Conservation (phyloP, 192 early-diverging fungal genomes). For the Rhizophagus clarus region DNA sequence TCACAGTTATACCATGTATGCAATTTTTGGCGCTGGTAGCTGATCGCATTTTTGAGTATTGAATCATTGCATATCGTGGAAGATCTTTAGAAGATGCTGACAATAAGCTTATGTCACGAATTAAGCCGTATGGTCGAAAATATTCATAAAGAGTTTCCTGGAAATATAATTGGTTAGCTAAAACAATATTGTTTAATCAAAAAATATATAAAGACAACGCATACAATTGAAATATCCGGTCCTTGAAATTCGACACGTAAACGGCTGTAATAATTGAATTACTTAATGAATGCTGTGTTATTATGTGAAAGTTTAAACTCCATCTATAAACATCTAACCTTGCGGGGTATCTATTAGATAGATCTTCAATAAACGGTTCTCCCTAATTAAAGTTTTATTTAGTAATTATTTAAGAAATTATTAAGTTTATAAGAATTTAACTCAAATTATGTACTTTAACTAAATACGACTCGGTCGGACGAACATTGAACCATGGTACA, state of each 20-base stretch:
- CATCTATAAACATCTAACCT: neutral
- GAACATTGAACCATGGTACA: conserved; percentile 70
- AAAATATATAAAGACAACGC: conserved; percentile 10
- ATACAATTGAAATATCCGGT: conserved; percentile 59
- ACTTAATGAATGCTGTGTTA: conserved; percentile 3
- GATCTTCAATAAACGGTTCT: conserved; percentile 73
- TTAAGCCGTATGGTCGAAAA: conserved; percentile 80
- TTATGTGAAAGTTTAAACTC: neutral
- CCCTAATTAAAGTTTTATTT: conserved; percentile 39
- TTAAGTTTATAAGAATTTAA: neutral
- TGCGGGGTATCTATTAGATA: conserved; percentile 56
- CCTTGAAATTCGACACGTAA: conserved; percentile 78
- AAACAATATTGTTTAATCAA: neutral
- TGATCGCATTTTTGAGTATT: conserved; percentile 73
- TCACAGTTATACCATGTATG: conserved; percentile 78
- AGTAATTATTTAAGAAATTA: neutral
- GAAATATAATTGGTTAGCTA: neutral
- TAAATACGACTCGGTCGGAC: conserved; percentile 61
- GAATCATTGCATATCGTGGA: conserved; percentile 77
- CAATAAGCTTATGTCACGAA: conserved; percentile 72
- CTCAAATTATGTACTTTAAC: conserved; percentile 47
- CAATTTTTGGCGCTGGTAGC: conserved; percentile 95
- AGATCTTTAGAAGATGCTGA: conserved; percentile 69
- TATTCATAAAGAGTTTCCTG: conserved; percentile 68
- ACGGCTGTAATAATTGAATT: conserved; percentile 48